These are phyloP conservation scores for Colletotrichum caudatum DNA, from an alignment of 2,329 filamentous ascomycete genomes.

Conservation along the genomic window DNA sequence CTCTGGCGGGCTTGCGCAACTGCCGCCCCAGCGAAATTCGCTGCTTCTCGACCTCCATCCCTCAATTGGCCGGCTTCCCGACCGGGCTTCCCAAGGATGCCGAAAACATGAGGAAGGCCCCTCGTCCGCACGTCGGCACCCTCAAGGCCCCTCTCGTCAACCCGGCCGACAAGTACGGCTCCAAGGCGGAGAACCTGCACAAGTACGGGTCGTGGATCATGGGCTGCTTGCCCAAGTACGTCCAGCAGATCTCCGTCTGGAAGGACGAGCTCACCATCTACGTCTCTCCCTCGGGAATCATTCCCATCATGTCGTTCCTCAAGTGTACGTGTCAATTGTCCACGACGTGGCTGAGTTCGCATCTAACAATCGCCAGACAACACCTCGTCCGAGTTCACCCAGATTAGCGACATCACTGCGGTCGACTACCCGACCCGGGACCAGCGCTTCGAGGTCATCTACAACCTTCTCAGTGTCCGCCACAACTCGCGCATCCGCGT, in stretches of 20 bases:
- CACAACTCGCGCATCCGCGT: slow-evolving; percentile 97
- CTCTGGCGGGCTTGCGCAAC: slow-evolving; percentile 55
- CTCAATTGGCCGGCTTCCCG: slow-evolving; percentile 43
- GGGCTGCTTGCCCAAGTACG: slow-evolving; percentile 95
- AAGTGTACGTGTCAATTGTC: slow-evolving; percentile 68
- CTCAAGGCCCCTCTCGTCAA: slow-evolving; percentile 87
- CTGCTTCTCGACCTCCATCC: slow-evolving; percentile 43
- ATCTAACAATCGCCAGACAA: slow-evolving; percentile 70
- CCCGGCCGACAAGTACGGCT: slow-evolving; percentile 91
- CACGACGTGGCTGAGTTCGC: neutral
- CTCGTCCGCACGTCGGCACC: slow-evolving; percentile 64
- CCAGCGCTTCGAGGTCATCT: slow-evolving; percentile 97
- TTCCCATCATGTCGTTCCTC: slow-evolving; percentile 93
- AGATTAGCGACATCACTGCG: slow-evolving; percentile 90
- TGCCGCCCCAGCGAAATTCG: slow-evolving; percentile 41
- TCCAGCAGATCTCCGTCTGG: slow-evolving; percentile 99
- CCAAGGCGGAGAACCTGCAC: slow-evolving; percentile 89
- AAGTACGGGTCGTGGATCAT: slow-evolving; percentile 97
- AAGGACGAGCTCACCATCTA: slow-evolving; percentile 98
- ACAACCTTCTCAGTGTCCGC: slow-evolving; percentile 94
- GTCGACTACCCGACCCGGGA: slow-evolving; percentile 96
- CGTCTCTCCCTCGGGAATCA: slow-evolving; percentile 86
- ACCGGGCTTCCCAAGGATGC: slow-evolving; percentile 63
- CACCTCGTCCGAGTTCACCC: slow-evolving; percentile 96
- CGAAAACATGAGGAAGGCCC: slow-evolving; percentile 76